Conservation (phyloP, 2,329 filamentous ascomycete genomes). For the Aureobasidium leucospermi region DNA sequence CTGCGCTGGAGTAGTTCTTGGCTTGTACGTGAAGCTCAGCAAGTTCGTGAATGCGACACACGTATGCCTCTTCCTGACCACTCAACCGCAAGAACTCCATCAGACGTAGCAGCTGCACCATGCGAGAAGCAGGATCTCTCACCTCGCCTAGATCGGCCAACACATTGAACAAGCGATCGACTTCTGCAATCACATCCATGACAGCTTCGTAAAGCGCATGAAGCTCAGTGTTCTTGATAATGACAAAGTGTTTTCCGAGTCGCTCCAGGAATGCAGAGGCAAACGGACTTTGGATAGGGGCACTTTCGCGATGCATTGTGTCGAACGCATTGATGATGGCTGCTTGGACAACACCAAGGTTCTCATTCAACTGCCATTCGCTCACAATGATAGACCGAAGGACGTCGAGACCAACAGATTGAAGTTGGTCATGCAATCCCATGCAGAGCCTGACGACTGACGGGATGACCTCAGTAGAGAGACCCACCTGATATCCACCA, state of each 20-base stretch:
- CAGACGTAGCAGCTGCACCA: slow-evolving; percentile 79
- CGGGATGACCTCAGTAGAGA: slow-evolving; percentile 83
- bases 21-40: slow-evolving; percentile 68
- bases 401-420: slow-evolving; percentile 85
- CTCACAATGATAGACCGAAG: slow-evolving; percentile 97
- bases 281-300: neutral
- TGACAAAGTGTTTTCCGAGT: slow-evolving; percentile 71
- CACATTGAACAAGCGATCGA: slow-evolving; percentile 86
- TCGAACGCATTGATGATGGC: slow-evolving; percentile 96
- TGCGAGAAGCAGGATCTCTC: slow-evolving; percentile 60
- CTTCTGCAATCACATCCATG: slow-evolving; percentile 69
- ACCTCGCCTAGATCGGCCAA: slow-evolving; percentile 74
- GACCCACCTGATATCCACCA: slow-evolving; percentile 97
- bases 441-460: slow-evolving; percentile 91
- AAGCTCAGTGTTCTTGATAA: slow-evolving; percentile 56
- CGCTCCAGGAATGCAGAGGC: slow-evolving; percentile 62
- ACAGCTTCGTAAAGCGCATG: slow-evolving; percentile 71
- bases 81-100: slow-evolving; percentile 97
- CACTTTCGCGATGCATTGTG: slow-evolving; percentile 63
- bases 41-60: slow-evolving; percentile 90
- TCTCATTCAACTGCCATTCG: slow-evolving; percentile 93
- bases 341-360: slow-evolving; percentile 83
- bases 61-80: slow-evolving; percentile 94
- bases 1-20: slow-evolving; percentile 78
- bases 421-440: slow-evolving; percentile 86